Conservation (phyloP, 139 green algal genomes). For the Astrephomene gubernaculifera region DNA sequence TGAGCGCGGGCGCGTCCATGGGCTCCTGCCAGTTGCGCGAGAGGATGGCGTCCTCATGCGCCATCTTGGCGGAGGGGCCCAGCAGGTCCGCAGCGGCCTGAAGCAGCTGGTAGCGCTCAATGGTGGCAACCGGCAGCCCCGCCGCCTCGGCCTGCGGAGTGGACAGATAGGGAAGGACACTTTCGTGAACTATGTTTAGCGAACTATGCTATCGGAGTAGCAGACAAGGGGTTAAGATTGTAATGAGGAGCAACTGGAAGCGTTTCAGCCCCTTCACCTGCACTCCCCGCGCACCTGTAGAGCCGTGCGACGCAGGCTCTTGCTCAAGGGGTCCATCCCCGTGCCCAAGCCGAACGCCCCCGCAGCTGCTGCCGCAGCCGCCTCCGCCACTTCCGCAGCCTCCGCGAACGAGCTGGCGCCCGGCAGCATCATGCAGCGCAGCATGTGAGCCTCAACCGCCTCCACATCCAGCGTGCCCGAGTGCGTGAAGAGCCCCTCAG, state of each 20-base stretch:
- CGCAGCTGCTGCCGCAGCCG: not conserved
- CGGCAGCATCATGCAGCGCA: conserved; percentile 52
- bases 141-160: conserved; percentile 22
- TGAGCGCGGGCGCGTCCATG: conserved; percentile 47
- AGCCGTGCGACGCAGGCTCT: conserved; percentile 48
- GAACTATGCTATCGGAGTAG: too few species aligned
- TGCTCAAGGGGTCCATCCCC: conserved; percentile 24
- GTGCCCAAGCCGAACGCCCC: conserved; percentile 7
- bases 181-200: not conserved
- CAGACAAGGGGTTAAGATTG: too few species aligned
- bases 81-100: conserved; percentile 55
- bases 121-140: conserved; percentile 14
- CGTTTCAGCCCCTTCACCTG: not conserved
- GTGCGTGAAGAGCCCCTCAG: conserved; percentile 41
- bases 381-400: not conserved
- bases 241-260: not conserved
- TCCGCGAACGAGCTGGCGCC: conserved; percentile 22
- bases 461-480: conserved; percentile 52
- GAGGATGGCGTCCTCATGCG: conserved; percentile 56
- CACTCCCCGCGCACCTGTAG: conserved; percentile 45
- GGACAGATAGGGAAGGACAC: too few species aligned
- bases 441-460: conserved; percentile 62
- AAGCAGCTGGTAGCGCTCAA: conserved; percentile 61
- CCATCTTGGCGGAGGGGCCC: conserved; percentile 46
- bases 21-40: conserved; percentile 49